Percentiles rank a stretch among this genome's conserved stretches.
Conservation (phyloP, 805 yeast species). For the Candida sithepensis region DNA sequence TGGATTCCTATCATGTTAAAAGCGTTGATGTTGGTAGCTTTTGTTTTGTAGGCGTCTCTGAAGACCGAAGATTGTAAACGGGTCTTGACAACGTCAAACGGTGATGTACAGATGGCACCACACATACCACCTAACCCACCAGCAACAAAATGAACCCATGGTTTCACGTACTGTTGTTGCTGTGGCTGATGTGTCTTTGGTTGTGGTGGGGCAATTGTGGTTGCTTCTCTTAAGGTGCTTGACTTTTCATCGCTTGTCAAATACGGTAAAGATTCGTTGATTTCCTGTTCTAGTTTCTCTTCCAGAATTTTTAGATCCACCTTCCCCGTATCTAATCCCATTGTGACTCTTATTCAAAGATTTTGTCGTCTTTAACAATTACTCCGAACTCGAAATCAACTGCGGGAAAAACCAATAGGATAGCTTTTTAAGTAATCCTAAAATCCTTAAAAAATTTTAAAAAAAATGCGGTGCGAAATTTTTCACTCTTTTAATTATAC, state of each 20-base stretch:
- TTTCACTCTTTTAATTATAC: neutral
- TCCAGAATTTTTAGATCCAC: conserved; percentile 14
- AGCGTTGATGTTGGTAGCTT: conserved; percentile 29
- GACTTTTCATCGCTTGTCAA: conserved; percentile 73
- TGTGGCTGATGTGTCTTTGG: conserved; percentile 1
- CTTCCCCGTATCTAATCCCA: neutral
- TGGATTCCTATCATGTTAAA: conserved; percentile 45
- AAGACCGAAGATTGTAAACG: conserved; percentile 89
- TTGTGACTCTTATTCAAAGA: too few species aligned
- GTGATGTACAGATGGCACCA: conserved; percentile 92
- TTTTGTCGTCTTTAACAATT: too few species aligned
- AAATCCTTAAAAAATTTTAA: neutral
- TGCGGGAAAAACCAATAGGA: neutral
- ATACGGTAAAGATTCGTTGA: conserved; percentile 55
- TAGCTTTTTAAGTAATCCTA: neutral
- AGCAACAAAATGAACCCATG: conserved; percentile 84
- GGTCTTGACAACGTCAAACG: conserved; percentile 94
- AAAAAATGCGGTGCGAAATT: neutral
- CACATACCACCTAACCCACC: conserved; percentile 97
- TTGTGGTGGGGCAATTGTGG: conserved; percentile 22
- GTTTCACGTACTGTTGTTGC: conserved; percentile 31
- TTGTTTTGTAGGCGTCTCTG: conserved; percentile 45
- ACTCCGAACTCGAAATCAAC: neutral
- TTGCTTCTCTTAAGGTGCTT: conserved; percentile 41
- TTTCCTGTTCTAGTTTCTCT: conserved; percentile 38